Evolutionary conservation across 2,329 filamentous ascomycete species (phyloP).

Genomic region (Chrysosporium queenslandicum): DNA sequence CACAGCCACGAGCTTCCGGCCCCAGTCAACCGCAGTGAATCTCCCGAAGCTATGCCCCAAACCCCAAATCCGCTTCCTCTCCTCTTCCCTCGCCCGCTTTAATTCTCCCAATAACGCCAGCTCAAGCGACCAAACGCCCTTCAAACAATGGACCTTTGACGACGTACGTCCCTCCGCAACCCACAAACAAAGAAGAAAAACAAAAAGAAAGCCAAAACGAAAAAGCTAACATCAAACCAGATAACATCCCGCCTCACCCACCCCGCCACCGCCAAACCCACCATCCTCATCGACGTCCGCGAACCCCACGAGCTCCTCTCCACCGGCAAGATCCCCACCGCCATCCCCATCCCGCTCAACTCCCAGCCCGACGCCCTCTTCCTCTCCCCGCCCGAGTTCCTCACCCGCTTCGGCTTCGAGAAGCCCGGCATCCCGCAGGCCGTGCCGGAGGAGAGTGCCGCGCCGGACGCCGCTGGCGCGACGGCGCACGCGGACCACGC

Average conservation of each 20-base stretch:
- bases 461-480: not conserved
- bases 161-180: constrained; percentile 12
- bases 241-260: constrained; percentile 29
- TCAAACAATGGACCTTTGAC: constrained; percentile 18
- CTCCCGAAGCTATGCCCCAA: not conserved
- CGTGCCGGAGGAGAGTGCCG: not conserved
- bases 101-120: not conserved
- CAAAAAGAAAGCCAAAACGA: not conserved
- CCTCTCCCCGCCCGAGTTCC: constrained; percentile 66
- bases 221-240: constrained; percentile 17
- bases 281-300: constrained; percentile 39
- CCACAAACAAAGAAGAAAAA: not conserved
- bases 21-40: not conserved
- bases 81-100: not conserved
- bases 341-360: constrained; percentile 71
- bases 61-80: constrained; percentile 5
- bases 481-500: not conserved
- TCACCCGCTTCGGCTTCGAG: constrained; percentile 67
- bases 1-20: not conserved
- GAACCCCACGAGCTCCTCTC: constrained; percentile 38
- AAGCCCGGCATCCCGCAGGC: constrained; percentile 45
- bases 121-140: not conserved
- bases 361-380: constrained; percentile 71
- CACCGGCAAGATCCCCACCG: constrained; percentile 58
- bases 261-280: constrained; percentile 20